Evolutionary conservation across 2,329 filamentous ascomycete species (phyloP).

Genomic region (Canariomyces notabilis): DNA sequence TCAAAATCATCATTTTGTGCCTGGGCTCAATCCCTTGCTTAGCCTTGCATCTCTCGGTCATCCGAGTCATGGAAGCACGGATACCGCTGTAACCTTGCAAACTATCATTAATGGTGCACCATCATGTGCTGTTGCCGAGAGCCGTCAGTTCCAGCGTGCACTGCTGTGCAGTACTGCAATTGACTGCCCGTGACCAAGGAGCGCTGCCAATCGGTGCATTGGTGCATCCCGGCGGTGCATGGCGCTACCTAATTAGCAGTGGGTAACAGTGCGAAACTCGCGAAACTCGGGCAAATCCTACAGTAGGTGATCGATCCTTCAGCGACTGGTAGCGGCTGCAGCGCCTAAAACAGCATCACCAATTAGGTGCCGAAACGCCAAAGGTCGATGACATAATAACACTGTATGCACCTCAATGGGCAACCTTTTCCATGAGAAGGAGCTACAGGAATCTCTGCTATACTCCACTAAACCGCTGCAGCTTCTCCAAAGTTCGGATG

Average conservation of each 20-base stretch:
- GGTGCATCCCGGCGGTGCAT: not conserved
- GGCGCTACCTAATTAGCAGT: no score
- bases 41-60: not conserved
- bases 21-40: not conserved
- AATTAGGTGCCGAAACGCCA: not conserved
- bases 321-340: not conserved
- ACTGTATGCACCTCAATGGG: slow-evolving; percentile 1
- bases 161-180: not conserved
- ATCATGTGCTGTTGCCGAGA: not conserved
- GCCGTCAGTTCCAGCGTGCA: not conserved
- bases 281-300: not conserved
- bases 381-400: slow-evolving; percentile 10
- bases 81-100: not conserved
- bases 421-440: no score
- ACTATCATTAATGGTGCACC: not conserved
- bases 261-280: not conserved
- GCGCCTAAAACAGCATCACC: slow-evolving; percentile 10
- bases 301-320: not conserved
- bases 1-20: not conserved
- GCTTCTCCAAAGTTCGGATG: no score
- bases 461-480: no score
- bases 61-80: slow-evolving; percentile 4
- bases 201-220: not conserved
- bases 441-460: no score
- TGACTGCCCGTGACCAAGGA: not conserved